A percentile compares a stretch with the other conserved stretches of the same genome.
Conservation (phyloP, 768 basidiomycete genomes). For the Tylopilus rubrobrunneus region DNA sequence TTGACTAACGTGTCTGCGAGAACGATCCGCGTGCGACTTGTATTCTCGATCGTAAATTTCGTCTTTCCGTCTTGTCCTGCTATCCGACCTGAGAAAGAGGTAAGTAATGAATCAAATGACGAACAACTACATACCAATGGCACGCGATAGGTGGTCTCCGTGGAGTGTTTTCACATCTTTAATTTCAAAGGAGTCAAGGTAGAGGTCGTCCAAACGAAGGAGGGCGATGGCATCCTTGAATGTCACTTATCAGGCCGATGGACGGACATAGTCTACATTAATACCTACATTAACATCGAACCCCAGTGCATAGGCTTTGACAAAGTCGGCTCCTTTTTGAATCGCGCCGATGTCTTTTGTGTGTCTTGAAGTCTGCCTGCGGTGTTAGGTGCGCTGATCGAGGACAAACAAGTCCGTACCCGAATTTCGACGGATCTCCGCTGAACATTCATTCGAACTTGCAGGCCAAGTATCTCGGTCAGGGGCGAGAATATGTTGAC, state of each 20-base stretch:
- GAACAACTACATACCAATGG: conserved; percentile 66
- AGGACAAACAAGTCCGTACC: conserved; percentile 46
- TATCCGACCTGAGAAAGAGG: conserved; percentile 68
- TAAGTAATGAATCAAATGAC: conserved; percentile 1
- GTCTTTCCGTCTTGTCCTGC: conserved; percentile 99
- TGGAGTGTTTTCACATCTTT: conserved; percentile 98
- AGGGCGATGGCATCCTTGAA: conserved; percentile 90
- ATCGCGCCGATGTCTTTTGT: conserved; percentile 91
- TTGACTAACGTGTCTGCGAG: conserved; percentile 88
- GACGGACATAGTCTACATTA: neutral
- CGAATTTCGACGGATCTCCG: conserved; percentile 88
- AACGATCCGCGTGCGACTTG: conserved; percentile 95
- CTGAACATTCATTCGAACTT: conserved; percentile 96
- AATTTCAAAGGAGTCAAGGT: conserved; percentile 98
- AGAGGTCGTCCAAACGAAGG: conserved; percentile 91
- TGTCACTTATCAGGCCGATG: conserved; percentile 2
- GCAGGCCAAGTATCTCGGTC: conserved; percentile 90
- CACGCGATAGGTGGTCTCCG: conserved; percentile 96
- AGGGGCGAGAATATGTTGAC: conserved; percentile 91
- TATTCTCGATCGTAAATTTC: conserved; percentile 97
- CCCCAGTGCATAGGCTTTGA: conserved; percentile 90
- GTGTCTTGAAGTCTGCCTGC: conserved; percentile 80
- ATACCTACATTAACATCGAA: conserved; percentile 86
- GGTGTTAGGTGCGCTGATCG: neutral
- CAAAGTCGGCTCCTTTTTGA: conserved; percentile 96